Evolutionary conservation across 2,329 filamentous ascomycete species (phyloP), one percentile per base, ranked within the genome.

Genomic region (Drechslerella dactyloides): DNA sequence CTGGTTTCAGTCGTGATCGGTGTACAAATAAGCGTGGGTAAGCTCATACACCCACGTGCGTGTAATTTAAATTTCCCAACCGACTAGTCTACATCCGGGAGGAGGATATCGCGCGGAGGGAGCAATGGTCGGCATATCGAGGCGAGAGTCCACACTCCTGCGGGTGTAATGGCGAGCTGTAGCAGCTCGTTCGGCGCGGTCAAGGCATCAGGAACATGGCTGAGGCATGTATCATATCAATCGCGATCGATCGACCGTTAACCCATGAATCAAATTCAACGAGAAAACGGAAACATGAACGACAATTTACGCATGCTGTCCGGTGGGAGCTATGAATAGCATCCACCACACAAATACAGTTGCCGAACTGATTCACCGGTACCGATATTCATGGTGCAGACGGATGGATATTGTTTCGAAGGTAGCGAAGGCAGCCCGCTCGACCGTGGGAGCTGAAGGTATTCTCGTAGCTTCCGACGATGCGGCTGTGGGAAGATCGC

Each of bases 171-270:
- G 6, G 11, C n/a, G 17, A 37, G 33, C 33, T 37, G 33, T 42
- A 42, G 11, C 37, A 42, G 37, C 13, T 17, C 37, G 13, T 42
- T 17, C 11, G 37, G 37, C 6, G 8, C 3, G 13, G 48, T 7
- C 23, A 40, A 70, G 66, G 66, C 59, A 70, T 64, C 59, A 70
- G 58, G 58, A 70, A 70, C 66, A 70, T 30, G 46, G 63, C 27
- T 58, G 57, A 58, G 42, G 33, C 30, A 44, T 44, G 40, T 4
- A 15, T 17, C 5, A 44, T 33, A 33, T 33, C 27, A 33, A 33
- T 8, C 8, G 27, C 27, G 27, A 33, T 33, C 27, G 27, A 33
- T 33, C 27, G n/a, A n/a, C n/a, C n/a, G n/a, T n/a, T n/a, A n/a
- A n/a, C n/a, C n/a, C n/a, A n/a, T n/a, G n/a, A 33, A 8, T 33